Percentiles rank a stretch among this genome's conserved stretches.
Evolutionary conservation across 2,329 filamentous ascomycete genomes (phyloP).

Genomic region (Macrophomina tecta): DNA sequence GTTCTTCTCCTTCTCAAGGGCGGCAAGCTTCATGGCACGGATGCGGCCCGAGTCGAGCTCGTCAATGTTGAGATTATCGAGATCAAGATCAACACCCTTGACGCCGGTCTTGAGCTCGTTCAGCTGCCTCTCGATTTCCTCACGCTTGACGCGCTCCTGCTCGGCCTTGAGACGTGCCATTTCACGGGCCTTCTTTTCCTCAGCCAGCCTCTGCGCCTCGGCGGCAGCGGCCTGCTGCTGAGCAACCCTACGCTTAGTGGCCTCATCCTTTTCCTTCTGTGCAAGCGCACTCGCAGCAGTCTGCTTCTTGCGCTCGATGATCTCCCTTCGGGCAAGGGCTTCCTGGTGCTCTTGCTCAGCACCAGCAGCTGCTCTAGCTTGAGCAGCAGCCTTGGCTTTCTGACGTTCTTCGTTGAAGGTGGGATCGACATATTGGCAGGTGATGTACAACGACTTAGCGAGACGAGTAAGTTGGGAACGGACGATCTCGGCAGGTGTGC

Average conservation of each 20-base stretch:
- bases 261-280: slow-evolving; percentile 89
- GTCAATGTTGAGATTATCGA: slow-evolving; percentile 87
- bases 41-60: slow-evolving; percentile 66
- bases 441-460: slow-evolving; percentile 87
- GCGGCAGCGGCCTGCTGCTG: slow-evolving; percentile 89
- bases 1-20: slow-evolving; percentile 98
- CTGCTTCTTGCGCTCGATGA: slow-evolving; percentile 97
- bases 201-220: slow-evolving; percentile 85
- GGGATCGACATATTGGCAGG: slow-evolving; percentile 94
- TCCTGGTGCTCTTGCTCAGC: slow-evolving; percentile 91
- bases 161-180: slow-evolving; percentile 77
- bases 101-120: slow-evolving; percentile 91
- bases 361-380: slow-evolving; percentile 81
- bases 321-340: slow-evolving; percentile 80
- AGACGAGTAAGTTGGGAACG: slow-evolving; percentile 92
- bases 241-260: slow-evolving; percentile 82
- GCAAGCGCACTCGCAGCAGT: slow-evolving; percentile 88
- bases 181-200: slow-evolving; percentile 91
- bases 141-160: slow-evolving; percentile 52
- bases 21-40: slow-evolving; percentile 91
- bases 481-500: slow-evolving; percentile 96
- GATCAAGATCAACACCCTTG: slow-evolving; percentile 86
- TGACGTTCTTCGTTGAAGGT: slow-evolving; percentile 82
- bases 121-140: slow-evolving; percentile 78
- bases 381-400: slow-evolving; percentile 78